Evolutionary conservation across 2,329 filamentous ascomycete genomes (phyloP).

Genomic region (Chrysoporthe puriensis): DNA sequence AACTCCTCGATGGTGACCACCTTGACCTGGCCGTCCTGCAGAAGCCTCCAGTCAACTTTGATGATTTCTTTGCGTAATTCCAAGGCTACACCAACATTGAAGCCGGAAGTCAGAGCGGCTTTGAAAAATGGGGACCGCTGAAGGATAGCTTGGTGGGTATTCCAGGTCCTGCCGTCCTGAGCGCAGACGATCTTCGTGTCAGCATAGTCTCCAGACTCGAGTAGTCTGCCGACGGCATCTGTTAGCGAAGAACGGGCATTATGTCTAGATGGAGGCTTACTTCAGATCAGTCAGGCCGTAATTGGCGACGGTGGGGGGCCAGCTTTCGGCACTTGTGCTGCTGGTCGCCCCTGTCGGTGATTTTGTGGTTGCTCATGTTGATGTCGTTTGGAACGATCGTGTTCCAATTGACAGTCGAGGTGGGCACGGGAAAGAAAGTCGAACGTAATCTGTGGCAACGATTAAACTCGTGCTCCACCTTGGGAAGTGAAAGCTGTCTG

Average conservation of each 20-base stretch:
- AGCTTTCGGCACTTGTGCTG: too few species aligned
- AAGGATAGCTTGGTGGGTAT: conserved; percentile 2
- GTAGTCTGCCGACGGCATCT: background rate
- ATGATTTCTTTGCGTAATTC: too few species aligned
- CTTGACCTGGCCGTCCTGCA: conserved; percentile 5
- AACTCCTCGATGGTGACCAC: background rate
- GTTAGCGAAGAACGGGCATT: background rate
- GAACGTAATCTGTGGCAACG: too few species aligned
- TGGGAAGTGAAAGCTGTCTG: too few species aligned
- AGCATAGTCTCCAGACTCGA: background rate
- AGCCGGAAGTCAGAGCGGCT: background rate
- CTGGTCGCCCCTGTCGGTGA: too few species aligned
- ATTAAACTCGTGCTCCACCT: too few species aligned
- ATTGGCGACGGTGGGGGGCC: background rate
- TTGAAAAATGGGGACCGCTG: background rate
- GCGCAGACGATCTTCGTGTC: conserved; percentile 1
- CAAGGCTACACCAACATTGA: background rate
- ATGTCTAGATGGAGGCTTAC: background rate
- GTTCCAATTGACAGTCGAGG: too few species aligned
- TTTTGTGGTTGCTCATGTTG: too few species aligned
- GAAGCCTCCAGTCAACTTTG: background rate
- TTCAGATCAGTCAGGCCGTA: background rate
- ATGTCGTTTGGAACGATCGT: too few species aligned
- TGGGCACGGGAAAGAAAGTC: too few species aligned
- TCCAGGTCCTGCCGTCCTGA: background rate